Evolutionary conservation across 106 monocot genomes (phyloP).

Genomic region (Allium fistulosum): DNA sequence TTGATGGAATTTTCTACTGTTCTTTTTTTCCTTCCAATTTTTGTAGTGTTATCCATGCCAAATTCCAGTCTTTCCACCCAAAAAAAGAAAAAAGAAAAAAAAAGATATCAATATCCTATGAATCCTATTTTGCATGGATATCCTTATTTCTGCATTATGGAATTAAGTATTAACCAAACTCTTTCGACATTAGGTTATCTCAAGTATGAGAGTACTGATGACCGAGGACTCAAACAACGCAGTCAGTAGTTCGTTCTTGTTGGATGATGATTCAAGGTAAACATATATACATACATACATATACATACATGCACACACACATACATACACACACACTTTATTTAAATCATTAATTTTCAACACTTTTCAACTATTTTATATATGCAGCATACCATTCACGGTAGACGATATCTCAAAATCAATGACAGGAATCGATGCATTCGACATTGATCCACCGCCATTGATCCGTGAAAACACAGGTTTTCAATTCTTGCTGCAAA

Average conservation of each 20-base stretch:
- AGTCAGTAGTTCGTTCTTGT: slow-evolving; percentile 62
- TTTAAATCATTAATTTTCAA: too few relatives aligned
- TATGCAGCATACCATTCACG: slow-evolving; percentile 66
- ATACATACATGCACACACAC: too few relatives aligned
- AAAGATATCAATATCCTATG: too few relatives aligned
- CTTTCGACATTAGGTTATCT: slow-evolving; percentile 43
- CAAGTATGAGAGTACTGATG: slow-evolving; percentile 68
- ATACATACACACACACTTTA: too few relatives aligned
- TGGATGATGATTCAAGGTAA: slow-evolving; percentile 87
- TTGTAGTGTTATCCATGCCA: too few relatives aligned
- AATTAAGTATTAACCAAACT: background rate
- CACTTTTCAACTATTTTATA: background rate
- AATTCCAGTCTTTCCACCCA: too few relatives aligned
- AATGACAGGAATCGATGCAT: slow-evolving; percentile 46
- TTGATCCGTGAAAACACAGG: slow-evolving; percentile 59
- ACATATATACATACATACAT: too few relatives aligned
- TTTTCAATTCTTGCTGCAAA: slow-evolving; percentile 51
- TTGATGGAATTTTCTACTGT: too few relatives aligned
- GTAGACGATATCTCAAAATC: slow-evolving; percentile 70
- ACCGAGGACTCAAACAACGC: slow-evolving; percentile 66
- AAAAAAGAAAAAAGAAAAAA: too few relatives aligned
- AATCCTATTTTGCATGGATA: background rate
- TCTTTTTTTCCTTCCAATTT: too few relatives aligned
- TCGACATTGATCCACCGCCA: slow-evolving; percentile 56
- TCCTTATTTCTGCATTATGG: background rate